Evolutionary conservation across 2,329 filamentous ascomycete genomes (phyloP).

Genomic region (Rhinocladiella similis): DNA sequence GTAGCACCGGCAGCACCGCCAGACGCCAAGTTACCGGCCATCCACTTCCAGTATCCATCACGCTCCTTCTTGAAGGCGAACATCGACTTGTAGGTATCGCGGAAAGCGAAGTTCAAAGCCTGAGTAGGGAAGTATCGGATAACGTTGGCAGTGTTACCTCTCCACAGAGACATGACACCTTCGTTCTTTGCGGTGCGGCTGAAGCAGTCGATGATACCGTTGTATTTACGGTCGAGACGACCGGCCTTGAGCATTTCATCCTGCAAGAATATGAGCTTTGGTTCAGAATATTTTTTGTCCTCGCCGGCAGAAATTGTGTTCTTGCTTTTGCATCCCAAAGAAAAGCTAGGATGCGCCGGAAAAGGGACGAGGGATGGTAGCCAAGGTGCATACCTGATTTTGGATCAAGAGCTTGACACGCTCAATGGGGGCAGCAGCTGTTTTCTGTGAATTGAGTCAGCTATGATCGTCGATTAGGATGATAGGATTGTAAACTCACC

Average conservation of each 20-base stretch:
- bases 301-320: background rate
- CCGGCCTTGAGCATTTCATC: constrained; percentile 99
- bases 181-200: constrained; percentile 83
- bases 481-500: constrained; percentile 28
- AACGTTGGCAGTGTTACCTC: constrained; percentile 99
- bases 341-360: constrained; percentile 2
- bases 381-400: constrained; percentile 81
- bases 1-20: constrained; percentile 99
- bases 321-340: background rate
- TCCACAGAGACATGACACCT: constrained; percentile 94
- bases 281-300: background rate
- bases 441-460: constrained; percentile 61
- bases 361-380: background rate
- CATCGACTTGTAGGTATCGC: constrained; percentile 99
- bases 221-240: constrained; percentile 97
- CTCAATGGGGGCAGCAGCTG: constrained; percentile 98
- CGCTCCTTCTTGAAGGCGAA: constrained; percentile 99
- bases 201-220: constrained; percentile 95
- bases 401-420: constrained; percentile 99
- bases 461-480: background rate
- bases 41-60: constrained; percentile 98
- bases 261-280: constrained; percentile 50
- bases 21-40: constrained; percentile 98
- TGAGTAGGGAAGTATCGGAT: constrained; percentile 99
- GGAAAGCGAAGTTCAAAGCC: constrained; percentile 99